These are phyloP conservation scores for Suhomyces sp. DNA, from an alignment of 805 yeast species.

Conservation along the genomic window DNA sequence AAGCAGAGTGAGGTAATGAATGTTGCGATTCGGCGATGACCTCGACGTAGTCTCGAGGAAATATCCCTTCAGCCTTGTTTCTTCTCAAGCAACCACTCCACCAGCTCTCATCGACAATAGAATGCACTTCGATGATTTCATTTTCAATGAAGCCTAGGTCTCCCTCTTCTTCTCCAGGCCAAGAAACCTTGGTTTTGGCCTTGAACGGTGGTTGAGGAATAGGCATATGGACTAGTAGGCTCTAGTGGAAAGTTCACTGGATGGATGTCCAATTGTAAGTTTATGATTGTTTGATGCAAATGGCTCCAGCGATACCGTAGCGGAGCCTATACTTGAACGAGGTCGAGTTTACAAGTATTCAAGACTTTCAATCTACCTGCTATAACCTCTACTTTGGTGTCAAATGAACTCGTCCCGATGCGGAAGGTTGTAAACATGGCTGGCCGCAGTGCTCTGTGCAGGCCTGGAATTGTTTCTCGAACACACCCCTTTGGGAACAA, in stretches of 20 bases:
- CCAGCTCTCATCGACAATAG: conserved; percentile 85
- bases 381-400: not conserved
- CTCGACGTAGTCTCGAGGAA: conserved; percentile 84
- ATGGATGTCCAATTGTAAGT: not conserved
- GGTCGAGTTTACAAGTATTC: not conserved
- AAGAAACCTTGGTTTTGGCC: conserved; percentile 81
- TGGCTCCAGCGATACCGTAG: not conserved
- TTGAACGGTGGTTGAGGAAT: conserved; percentile 54
- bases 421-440: conserved; percentile 1
- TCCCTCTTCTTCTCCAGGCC: conserved; percentile 89
- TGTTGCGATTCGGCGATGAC: conserved; percentile 30
- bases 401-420: not conserved
- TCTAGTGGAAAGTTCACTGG: not conserved
- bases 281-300: not conserved
- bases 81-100: conserved; percentile 82
- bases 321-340: not conserved
- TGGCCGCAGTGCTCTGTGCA: not conserved
- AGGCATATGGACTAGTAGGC: not conserved
- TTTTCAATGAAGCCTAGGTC: conserved; percentile 94
- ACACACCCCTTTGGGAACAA: not conserved
- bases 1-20: conserved; percentile 14
- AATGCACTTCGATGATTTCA: conserved; percentile 80
- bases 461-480: not conserved
- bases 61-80: conserved; percentile 78
- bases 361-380: not conserved